A percentile compares a stretch with the other conserved stretches of the same genome.
These are phyloP conservation scores for Gloeostereum incarnatum DNA, from an alignment of 768 basidiomycete genomes.

Conservation along the genomic window DNA sequence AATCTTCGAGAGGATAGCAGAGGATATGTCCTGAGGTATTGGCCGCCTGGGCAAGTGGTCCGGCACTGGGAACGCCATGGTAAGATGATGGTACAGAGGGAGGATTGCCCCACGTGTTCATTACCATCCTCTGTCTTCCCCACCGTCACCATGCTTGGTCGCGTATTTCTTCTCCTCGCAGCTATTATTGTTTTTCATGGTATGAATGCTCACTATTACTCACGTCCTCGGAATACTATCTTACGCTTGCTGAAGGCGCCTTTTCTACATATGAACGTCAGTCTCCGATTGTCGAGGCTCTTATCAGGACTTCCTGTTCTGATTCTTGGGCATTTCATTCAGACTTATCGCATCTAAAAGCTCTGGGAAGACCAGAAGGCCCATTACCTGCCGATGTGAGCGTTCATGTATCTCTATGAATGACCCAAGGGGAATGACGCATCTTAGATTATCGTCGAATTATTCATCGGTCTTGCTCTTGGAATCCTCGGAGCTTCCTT, in stretches of 20 bases:
- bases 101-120: no score
- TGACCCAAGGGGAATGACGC: no score
- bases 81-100: not conserved
- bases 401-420: not conserved
- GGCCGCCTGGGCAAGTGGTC: conserved; percentile 63
- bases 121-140: no score
- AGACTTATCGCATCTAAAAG: conserved; percentile 76
- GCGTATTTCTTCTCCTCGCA: conserved; percentile 34
- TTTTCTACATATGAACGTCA: conserved; percentile 76
- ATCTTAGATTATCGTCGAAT: conserved; percentile 65
- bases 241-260: no score
- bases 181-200: conserved; percentile 45
- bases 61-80: conserved; percentile 71
- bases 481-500: conserved; percentile 70
- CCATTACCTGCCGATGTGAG: conserved; percentile 55
- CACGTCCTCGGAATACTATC: conserved; percentile 4
- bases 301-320: conserved; percentile 1
- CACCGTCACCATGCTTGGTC: conserved; percentile 31
- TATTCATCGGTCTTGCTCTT: conserved; percentile 49
- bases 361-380: conserved; percentile 62
- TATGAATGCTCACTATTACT: conserved; percentile 16
- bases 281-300: conserved; percentile 14
- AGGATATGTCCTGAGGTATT: conserved; percentile 55
- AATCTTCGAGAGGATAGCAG: conserved; percentile 60
- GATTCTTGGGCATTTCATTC: conserved; percentile 1